Evolutionary conservation across 1,139 yeast species (phyloP).

Genomic region (Pichia norvegensis): DNA sequence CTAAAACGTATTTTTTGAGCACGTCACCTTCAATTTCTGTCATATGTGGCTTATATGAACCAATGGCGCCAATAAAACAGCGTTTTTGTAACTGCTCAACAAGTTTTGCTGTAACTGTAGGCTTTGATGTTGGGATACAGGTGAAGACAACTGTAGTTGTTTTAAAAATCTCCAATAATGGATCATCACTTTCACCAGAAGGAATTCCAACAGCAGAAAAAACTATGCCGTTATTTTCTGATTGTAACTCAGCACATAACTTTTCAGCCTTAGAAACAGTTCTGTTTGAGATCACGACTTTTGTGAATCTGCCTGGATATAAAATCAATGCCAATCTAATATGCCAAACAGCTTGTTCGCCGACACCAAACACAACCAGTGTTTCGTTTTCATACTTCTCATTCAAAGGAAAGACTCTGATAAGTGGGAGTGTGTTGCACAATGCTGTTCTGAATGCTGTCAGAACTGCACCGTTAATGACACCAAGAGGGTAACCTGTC

Average conservation of each 20-base stretch:
- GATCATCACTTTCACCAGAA: slow-evolving; percentile 13
- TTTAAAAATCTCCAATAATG: slow-evolving; percentile 21
- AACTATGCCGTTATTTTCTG: slow-evolving; percentile 18
- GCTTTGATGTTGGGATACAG: slow-evolving; percentile 49
- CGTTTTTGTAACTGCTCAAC: slow-evolving; percentile 31
- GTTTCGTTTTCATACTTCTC: slow-evolving; percentile 13
- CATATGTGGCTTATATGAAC: slow-evolving; percentile 66
- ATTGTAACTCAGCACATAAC: slow-evolving; percentile 28
- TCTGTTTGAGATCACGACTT: slow-evolving; percentile 43
- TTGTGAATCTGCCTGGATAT: slow-evolving; percentile 31
- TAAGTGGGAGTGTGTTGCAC: slow-evolving; percentile 44
- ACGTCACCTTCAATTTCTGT: slow-evolving; percentile 48
- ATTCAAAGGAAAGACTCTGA: slow-evolving; percentile 29
- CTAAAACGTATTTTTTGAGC: slow-evolving; percentile 26
- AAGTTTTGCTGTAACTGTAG: slow-evolving; percentile 35
- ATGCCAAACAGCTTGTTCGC: slow-evolving; percentile 65
- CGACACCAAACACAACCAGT: slow-evolving; percentile 52
- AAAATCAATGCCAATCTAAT: slow-evolving; percentile 38
- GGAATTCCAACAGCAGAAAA: slow-evolving; percentile 21
- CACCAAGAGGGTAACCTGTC: slow-evolving; percentile 45
- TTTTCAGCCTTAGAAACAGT: slow-evolving; percentile 35
- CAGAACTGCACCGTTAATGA: slow-evolving; percentile 50
- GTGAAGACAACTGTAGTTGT: slow-evolving; percentile 44
- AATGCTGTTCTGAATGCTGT: slow-evolving; percentile 68
- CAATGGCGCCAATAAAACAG: slow-evolving; percentile 51